phyloP scores from a whole-genome alignment of 1,284 basidiomycete species.

The Tilletia walkeri region DNA sequence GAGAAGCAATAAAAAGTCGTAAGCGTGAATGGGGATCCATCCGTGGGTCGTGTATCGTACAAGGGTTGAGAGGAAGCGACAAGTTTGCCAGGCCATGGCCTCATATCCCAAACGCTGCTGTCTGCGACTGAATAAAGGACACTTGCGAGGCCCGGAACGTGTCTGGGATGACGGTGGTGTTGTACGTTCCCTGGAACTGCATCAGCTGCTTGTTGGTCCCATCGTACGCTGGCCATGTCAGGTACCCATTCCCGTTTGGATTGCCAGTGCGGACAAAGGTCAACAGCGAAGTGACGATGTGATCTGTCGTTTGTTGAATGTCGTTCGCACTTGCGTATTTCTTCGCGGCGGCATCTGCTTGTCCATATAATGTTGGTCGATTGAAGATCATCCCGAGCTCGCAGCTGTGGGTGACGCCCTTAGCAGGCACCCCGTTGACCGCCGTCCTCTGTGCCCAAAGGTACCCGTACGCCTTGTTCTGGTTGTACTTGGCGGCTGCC shows the following conservation, averaged over 20 bases:
- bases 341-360: background rate
- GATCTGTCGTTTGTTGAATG: constrained; percentile 4
- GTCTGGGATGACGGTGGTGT: constrained; percentile 11
- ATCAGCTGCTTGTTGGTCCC: background rate
- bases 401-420: constrained; percentile 16
- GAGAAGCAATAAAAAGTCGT: no score
- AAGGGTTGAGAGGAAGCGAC: no score
- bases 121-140: background rate
- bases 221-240: constrained; percentile 7
- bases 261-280: constrained; percentile 11
- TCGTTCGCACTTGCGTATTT: background rate
- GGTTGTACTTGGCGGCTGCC: background rate
- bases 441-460: constrained; percentile 7
- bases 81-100: no score
- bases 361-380: background rate
- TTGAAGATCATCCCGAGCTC: constrained; percentile 15
- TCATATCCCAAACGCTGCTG: background rate
- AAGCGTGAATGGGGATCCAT: no score
- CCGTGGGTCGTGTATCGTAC: no score
- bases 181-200: constrained; percentile 16
- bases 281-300: constrained; percentile 11
- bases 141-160: background rate
- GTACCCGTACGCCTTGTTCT: background rate
- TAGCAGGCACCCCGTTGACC: background rate
- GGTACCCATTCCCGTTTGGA: background rate